Conservation (phyloP, 768 basidiomycete genomes). For the Tylopilus subfusipes region DNA sequence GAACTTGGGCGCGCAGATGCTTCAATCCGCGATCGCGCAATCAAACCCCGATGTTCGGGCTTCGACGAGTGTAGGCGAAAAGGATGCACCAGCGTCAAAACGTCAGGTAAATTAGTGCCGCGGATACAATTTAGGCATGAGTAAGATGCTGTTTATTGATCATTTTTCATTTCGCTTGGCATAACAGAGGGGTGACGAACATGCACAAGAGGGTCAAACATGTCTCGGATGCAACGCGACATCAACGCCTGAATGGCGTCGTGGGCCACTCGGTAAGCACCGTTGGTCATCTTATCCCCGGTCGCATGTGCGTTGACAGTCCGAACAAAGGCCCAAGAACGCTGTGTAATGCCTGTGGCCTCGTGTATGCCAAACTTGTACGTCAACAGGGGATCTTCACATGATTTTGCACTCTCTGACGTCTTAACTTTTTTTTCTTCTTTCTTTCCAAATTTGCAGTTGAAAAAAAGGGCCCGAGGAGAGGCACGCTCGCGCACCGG, state of each 20-base stretch:
- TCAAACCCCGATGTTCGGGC: slow-evolving; percentile 29
- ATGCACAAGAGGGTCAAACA: slow-evolving; percentile 59
- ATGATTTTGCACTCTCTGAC: slow-evolving; percentile 21
- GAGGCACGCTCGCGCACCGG: slow-evolving; percentile 26
- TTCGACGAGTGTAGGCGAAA: slow-evolving; percentile 23
- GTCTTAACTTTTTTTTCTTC: not conserved
- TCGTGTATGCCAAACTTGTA: slow-evolving; percentile 85
- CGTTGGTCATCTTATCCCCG: slow-evolving; percentile 21
- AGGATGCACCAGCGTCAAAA: slow-evolving; percentile 30
- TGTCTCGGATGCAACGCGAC: slow-evolving; percentile 82
- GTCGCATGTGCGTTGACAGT: slow-evolving; percentile 25
- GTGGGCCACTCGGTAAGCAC: slow-evolving; percentile 72
- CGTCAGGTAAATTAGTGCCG: slow-evolving; percentile 33
- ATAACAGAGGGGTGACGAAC: slow-evolving; percentile 38
- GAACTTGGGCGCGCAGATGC: slow-evolving; percentile 33
- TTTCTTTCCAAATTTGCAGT: slow-evolving; percentile 17
- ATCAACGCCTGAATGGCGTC: slow-evolving; percentile 83
- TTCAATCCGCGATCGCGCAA: slow-evolving; percentile 29
- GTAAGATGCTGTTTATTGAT: slow-evolving; percentile 30
- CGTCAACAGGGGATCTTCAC: slow-evolving; percentile 35
- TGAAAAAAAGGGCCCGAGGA: slow-evolving; percentile 35
- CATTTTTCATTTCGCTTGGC: slow-evolving; percentile 10
- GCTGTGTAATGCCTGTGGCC: slow-evolving; percentile 81
- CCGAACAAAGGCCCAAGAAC: slow-evolving; percentile 65
- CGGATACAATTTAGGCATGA: slow-evolving; percentile 24